Evolutionary conservation across 768 basidiomycete genomes (phyloP), one percentile per base, ranked within the genome.

Genomic region (Phanerochaete sordida): DNA sequence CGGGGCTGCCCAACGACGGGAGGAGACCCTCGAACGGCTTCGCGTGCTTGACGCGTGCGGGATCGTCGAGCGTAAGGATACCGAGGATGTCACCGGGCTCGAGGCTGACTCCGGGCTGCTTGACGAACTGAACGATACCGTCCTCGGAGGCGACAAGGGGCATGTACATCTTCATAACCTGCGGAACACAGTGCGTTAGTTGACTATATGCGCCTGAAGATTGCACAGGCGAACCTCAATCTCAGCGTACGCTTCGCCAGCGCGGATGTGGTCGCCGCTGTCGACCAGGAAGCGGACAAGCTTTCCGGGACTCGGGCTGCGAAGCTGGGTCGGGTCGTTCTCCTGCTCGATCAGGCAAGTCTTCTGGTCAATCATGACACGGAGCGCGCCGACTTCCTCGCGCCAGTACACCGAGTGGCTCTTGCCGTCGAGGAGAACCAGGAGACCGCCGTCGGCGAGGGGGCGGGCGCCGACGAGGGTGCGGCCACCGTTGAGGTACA

Each of bases 161-260:
- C 96, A 99, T 97, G 75, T 97, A 97, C 97, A 98, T 99, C 79
- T 99, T 98, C 94, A 97, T 95, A 62, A 93, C 91, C 89, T 90
- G 56, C 43, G 28, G 16, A 19, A 27, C 4, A 56, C 6, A 56
- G 11, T 23, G 4, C 2, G 43, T 24, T 28, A 55, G 30, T 15
- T 24, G 21, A 23, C 19, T 9, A 46, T n/a, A 33, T 24, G 19
- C 6, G 30, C 50, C 31, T 47, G n/a, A 47, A 43, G 19, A 35
- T 43, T 16, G 19, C 39, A 55, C 56, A 56, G 28, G 65, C 82
- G 57, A 64, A 92, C 92, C 83, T 98, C 97, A 47, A 99, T 98
- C 71, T 99, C 97, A 54, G 97, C 97, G 73, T 98, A 98, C 60
- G 92, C 89, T 63, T 98, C 94, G 21, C 97, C 96, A 62, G 95